A percentile compares a stretch with the other conserved stretches of the same genome.
These are phyloP conservation scores for Naegleria fowleri DNA, from an alignment of 208 protist genomes.

Conservation along the genomic window DNA sequence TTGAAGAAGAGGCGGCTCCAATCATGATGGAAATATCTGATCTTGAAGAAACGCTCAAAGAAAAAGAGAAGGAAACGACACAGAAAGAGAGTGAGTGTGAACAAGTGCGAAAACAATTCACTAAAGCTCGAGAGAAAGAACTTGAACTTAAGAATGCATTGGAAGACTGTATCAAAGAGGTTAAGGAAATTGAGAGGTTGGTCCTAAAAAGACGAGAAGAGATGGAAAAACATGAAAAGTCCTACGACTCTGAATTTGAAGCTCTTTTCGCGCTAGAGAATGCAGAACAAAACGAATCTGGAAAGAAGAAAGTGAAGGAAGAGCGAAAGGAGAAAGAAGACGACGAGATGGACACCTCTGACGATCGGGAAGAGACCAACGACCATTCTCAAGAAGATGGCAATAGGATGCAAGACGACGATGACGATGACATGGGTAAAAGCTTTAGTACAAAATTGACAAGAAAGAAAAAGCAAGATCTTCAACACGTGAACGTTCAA, in stretches of 20 bases:
- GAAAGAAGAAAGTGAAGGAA: conserved; percentile 33
- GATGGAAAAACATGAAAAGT: conserved; percentile 44
- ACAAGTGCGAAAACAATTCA: conserved; percentile 34
- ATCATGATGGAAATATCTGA: conserved; percentile 56
- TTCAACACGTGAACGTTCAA: not conserved
- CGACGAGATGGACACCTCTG: not conserved
- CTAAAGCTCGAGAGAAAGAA: conserved; percentile 24
- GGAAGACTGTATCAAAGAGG: conserved; percentile 69
- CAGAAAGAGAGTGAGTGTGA: conserved; percentile 35
- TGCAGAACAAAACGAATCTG: conserved; percentile 32
- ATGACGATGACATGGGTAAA: not conserved
- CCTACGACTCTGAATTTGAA: conserved; percentile 53
- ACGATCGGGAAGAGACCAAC: conserved; percentile 49
- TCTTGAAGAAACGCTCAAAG: conserved; percentile 54
- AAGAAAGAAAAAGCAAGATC: not conserved
- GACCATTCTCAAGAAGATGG: not conserved
- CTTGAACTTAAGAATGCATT: conserved; percentile 46
- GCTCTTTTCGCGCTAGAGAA: conserved; percentile 62
- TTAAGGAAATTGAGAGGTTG: conserved; percentile 62
- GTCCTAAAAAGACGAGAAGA: conserved; percentile 70
- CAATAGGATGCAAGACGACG: not conserved
- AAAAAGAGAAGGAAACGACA: not conserved
- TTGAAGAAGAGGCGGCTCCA: conserved; percentile 51
- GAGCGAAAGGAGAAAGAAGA: not conserved
- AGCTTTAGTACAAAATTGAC: not conserved